Conservation (phyloP, 1,139 yeast genomes). For the Debaryomyces fabryi region DNA sequence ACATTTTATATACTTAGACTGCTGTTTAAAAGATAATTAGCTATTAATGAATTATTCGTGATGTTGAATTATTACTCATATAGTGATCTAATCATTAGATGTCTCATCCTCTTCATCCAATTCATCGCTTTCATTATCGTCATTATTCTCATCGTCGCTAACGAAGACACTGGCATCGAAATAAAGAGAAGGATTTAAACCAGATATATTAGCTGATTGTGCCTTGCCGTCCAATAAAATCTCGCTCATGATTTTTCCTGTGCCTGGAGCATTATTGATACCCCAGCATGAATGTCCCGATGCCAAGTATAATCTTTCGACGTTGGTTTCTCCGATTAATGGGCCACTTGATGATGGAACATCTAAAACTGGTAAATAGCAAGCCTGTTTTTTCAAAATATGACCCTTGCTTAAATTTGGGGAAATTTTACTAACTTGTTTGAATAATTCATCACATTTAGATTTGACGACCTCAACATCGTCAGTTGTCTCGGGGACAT, state of each 20-base stretch:
- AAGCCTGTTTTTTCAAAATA: constrained; percentile 85
- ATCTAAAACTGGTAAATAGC: constrained; percentile 92
- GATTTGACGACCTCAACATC: constrained; percentile 87
- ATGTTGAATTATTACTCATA: neutral
- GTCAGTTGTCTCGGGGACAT: constrained; percentile 91
- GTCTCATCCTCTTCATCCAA: neutral
- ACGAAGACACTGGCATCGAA: constrained; percentile 70
- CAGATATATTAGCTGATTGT: constrained; percentile 73
- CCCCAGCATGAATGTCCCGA: constrained; percentile 99
- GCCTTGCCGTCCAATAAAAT: constrained; percentile 83
- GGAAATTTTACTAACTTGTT: constrained; percentile 78
- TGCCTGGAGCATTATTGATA: constrained; percentile 94
- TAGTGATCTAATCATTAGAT: neutral
- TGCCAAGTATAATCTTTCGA: constrained; percentile 74
- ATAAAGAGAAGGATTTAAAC: constrained; percentile 81
- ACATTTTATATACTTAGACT: neutral
- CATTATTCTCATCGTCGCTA: constrained; percentile 33
- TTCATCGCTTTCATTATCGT: constrained; percentile 11
- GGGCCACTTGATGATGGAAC: constrained; percentile 94
- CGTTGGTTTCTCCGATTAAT: constrained; percentile 89
- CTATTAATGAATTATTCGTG: neutral
- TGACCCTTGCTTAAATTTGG: constrained; percentile 74
- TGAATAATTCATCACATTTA: constrained; percentile 85
- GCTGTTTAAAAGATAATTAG: neutral
- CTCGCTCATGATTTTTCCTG: constrained; percentile 92